Evolutionary conservation across 495 filamentous ascomycete species (phyloP).

Genomic region (Aspergillus conjunctus): DNA sequence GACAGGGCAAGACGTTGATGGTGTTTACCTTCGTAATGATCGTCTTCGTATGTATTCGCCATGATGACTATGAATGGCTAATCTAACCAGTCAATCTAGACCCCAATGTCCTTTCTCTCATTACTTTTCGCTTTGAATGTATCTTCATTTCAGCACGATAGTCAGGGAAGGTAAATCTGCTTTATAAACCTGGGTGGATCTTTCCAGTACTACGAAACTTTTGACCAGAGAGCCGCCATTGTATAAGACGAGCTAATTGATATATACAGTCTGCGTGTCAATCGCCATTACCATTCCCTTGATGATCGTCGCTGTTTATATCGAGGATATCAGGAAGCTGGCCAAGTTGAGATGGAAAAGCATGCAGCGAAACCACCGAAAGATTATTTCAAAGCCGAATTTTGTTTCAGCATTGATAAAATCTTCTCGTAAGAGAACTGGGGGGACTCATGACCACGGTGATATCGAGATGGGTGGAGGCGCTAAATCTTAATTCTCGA

Average conservation of each 20-base stretch:
- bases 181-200: conserved; percentile 12
- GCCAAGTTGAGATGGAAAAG: neutral
- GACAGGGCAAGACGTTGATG: conserved; percentile 62
- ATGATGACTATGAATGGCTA: too few species aligned
- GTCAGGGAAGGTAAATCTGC: conserved; percentile 1
- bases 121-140: conserved; percentile 20
- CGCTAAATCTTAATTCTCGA: too few species aligned
- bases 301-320: neutral
- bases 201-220: conserved; percentile 17
- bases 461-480: too few species aligned
- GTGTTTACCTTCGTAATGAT: conserved; percentile 64
- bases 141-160: conserved; percentile 14
- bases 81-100: neutral
- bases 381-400: too few species aligned
- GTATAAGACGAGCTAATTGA: neutral
- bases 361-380: too few species aligned
- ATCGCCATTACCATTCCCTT: neutral
- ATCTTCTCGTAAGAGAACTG: too few species aligned
- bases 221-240: too few species aligned
- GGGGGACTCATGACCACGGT: too few species aligned
- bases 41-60: conserved; percentile 47
- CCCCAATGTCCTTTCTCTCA: conserved; percentile 17
- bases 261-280: neutral
- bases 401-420: too few species aligned
- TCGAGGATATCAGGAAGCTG: neutral